Conservation (phyloP, 2,329 filamentous ascomycete species). For the Penicillium sp. region DNA sequence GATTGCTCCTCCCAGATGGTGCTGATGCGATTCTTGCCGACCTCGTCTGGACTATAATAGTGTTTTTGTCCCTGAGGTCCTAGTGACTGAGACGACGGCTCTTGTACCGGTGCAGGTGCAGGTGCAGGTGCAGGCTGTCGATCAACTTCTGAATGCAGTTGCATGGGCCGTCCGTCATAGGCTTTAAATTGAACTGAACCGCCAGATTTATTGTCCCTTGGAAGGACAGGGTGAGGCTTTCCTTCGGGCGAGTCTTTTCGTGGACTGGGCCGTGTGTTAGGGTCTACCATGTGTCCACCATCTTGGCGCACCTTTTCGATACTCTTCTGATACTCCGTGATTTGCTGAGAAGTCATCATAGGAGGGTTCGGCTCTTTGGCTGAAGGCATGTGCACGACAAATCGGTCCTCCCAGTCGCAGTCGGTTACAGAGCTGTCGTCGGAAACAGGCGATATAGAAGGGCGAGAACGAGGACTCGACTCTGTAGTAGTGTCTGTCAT, state of each 20-base stretch:
- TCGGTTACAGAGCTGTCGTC: slow-evolving; percentile 31
- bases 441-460: slow-evolving; percentile 32
- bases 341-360: slow-evolving; percentile 40
- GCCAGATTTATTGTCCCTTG: background rate
- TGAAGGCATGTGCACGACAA: slow-evolving; percentile 45
- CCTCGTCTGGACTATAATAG: slow-evolving; percentile 42
- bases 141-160: slow-evolving; percentile 4
- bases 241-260: slow-evolving; percentile 29
- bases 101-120: background rate
- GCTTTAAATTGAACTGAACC: slow-evolving; percentile 3
- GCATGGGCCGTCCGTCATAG: slow-evolving; percentile 17
- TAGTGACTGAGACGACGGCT: background rate
- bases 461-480: slow-evolving; percentile 29
- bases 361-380: slow-evolving; percentile 43
- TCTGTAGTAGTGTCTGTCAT: slow-evolving; percentile 21
- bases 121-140: slow-evolving; percentile 6
- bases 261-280: slow-evolving; percentile 33
- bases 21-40: slow-evolving; percentile 38
- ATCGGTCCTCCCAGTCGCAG: slow-evolving; percentile 43
- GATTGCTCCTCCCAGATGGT: slow-evolving; percentile 36
- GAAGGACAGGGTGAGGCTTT: slow-evolving; percentile 29
- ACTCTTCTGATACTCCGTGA: slow-evolving; percentile 39
- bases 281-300: slow-evolving; percentile 31
- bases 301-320: slow-evolving; percentile 33
- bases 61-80: slow-evolving; percentile 11